Evolutionary conservation across 116 monocot genomes (phyloP), one percentile per base, ranked within the genome.

Genomic region (Posidonia oceanica): DNA sequence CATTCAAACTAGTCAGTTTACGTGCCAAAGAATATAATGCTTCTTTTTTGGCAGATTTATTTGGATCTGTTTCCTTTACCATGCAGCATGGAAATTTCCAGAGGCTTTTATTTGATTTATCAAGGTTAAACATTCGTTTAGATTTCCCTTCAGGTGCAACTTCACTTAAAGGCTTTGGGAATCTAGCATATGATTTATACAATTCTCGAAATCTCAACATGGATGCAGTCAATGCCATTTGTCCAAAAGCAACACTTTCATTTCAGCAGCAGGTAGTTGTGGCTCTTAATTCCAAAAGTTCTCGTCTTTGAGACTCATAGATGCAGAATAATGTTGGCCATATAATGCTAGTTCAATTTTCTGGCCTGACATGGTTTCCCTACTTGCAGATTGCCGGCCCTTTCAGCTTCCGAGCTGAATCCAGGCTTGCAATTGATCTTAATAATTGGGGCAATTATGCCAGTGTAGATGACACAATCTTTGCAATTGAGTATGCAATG

Each of bases 81-180:
- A 83, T 80, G 23, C 96, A 96, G 69, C 72, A 82, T 75, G 96
- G 96, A 70, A 86, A 88, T 73, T 96, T 96, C 67, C 96, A 91
- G 71, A 83, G 88, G 67, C 76, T 83, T 58, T 83, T 91, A 64
- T 73, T 91, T 68, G 96, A 96, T 78, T 81, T 96, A 39, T 86
- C 91, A 12, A 81, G 89, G 78, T 58, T 91, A 23, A 85, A 81
- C 59, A 81, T 83, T 20, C 80, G 83, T 39, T 38, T 87, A 54
- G 89, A 91, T 72, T 71, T 88, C 67, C 83, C 83, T 70, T 96
- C 96, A 3, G 88, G 79, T 51, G 74, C 87, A 39, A 44, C 64
- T 51, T 84, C 86, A 67, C 59, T 84, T 48, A 68, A 15, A 67
- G 96, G 89, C 54, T 78, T 77, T 66, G 55, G 70, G 63, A 66